These are phyloP conservation scores for Coemansia sp. DNA, from an alignment of 192 early-diverging fungal genomes.

Conservation along the genomic window DNA sequence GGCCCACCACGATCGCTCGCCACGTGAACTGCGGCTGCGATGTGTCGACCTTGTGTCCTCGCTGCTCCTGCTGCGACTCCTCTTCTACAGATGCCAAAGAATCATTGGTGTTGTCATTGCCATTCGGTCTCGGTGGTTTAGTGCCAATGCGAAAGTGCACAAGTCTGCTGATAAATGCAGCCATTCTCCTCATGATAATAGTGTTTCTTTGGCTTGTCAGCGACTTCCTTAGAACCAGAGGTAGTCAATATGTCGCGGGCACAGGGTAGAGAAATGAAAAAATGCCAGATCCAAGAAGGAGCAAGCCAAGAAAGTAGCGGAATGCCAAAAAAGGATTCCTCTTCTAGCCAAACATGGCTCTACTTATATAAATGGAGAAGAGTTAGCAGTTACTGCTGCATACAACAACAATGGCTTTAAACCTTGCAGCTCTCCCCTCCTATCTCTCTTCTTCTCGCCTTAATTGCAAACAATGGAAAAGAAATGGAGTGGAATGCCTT, in stretches of 20 bases:
- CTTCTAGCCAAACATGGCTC: not conserved
- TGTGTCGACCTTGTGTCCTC: constrained; percentile 30
- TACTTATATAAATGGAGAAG: not conserved
- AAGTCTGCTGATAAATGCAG: not conserved
- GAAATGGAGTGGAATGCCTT: not conserved
- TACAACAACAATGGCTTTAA: not conserved
- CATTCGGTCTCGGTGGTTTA: not conserved
- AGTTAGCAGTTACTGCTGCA: not conserved
- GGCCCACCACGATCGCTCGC: constrained; percentile 60
- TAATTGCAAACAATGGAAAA: not conserved
- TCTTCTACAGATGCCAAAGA: constrained; percentile 5
- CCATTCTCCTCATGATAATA: not conserved
- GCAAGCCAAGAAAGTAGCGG: not conserved
- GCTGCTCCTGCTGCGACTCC: not conserved
- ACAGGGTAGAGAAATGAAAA: not conserved
- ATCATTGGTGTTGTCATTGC: not conserved
- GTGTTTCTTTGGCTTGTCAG: not conserved
- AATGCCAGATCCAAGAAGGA: not conserved
- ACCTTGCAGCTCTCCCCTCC: not conserved
- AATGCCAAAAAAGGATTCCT: not conserved
- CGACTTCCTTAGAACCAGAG: not conserved
- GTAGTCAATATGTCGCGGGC: too few relatives aligned
- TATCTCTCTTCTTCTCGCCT: not conserved
- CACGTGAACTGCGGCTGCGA: constrained; percentile 50
- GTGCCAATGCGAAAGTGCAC: not conserved